Evolutionary conservation across 768 basidiomycete genomes (phyloP).

Genomic region (Lentinula lateritia): DNA sequence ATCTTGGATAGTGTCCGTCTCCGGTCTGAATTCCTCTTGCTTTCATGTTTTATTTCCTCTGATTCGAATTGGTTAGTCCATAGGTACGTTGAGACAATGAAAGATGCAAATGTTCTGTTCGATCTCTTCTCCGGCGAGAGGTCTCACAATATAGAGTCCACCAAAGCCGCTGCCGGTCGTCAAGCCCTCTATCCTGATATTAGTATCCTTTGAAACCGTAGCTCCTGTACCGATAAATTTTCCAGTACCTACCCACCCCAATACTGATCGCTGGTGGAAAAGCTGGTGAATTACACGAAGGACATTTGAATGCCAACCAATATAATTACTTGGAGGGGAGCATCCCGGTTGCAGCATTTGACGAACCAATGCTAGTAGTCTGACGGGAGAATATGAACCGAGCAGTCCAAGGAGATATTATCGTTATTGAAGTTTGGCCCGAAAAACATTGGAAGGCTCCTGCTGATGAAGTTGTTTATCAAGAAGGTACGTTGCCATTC

Average conservation of each 20-base stretch:
- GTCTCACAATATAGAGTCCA: constrained; percentile 58
- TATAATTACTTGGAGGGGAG: constrained; percentile 97
- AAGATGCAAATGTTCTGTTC: constrained; percentile 57
- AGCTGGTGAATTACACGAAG: constrained; percentile 79
- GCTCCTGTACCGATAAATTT: neutral
- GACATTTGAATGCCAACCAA: constrained; percentile 90
- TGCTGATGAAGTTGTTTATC: constrained; percentile 88
- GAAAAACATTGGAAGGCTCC: constrained; percentile 91
- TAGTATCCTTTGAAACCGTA: constrained; percentile 11
- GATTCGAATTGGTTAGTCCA: constrained; percentile 42
- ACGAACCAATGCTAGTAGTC: constrained; percentile 76
- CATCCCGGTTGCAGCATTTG: constrained; percentile 67
- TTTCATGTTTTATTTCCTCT: neutral
- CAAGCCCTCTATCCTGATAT: constrained; percentile 75
- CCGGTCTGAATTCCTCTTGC: constrained; percentile 39
- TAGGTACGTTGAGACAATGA: constrained; percentile 76
- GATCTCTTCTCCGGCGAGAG: constrained; percentile 77
- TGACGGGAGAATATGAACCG: constrained; percentile 95
- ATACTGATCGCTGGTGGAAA: constrained; percentile 80
- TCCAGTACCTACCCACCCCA: constrained; percentile 72
- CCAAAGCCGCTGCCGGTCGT: constrained; percentile 44
- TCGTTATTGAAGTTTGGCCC: constrained; percentile 83
- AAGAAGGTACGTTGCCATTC: constrained; percentile 57
- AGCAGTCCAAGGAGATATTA: constrained; percentile 88
- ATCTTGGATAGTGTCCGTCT: constrained; percentile 53